phyloP scores from a whole-genome alignment of 495 filamentous ascomycete genomes.

The Gamarada debralockiae region DNA sequence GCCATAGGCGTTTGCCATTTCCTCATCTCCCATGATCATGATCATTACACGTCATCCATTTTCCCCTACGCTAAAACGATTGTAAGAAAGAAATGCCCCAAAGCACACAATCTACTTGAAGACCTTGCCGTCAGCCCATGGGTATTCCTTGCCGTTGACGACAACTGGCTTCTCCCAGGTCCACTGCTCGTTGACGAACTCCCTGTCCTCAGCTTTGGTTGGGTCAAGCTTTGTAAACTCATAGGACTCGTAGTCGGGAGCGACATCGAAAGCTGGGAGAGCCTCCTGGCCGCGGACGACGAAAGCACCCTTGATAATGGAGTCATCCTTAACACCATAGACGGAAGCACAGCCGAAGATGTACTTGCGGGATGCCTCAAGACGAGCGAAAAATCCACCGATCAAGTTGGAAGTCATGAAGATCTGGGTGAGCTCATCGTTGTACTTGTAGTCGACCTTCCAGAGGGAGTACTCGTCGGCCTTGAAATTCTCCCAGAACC shows the following conservation, averaged over 20 bases:
- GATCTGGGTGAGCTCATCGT: conserved; percentile 90
- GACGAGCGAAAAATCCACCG: conserved; percentile 94
- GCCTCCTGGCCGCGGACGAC: conserved; percentile 88
- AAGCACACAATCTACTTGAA: conserved; percentile 76
- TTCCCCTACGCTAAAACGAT: conserved; percentile 10
- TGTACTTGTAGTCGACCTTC: conserved; percentile 94
- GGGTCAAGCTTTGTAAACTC: conserved; percentile 92
- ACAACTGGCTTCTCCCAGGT: conserved; percentile 77
- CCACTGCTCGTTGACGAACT: conserved; percentile 85
- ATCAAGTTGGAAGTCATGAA: conserved; percentile 99
- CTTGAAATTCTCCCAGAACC: conserved; percentile 97
- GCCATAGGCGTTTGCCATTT: neutral
- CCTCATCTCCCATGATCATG: neutral
- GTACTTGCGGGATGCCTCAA: conserved; percentile 98
- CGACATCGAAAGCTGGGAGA: conserved; percentile 87
- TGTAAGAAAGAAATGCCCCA: conserved; percentile 18
- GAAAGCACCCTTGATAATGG: conserved; percentile 86
- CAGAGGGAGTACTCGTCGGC: conserved; percentile 94
- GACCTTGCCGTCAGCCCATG: conserved; percentile 85
- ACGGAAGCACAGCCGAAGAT: conserved; percentile 91
- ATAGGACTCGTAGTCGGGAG: conserved; percentile 96
- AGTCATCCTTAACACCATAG: conserved; percentile 83
- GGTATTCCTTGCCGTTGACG: conserved; percentile 76
- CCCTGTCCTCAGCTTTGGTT: conserved; percentile 73
- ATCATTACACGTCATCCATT: conserved; percentile 16